phyloP scores from a whole-genome alignment of 129 eudicot species.

The Flaveria trinervia region DNA sequence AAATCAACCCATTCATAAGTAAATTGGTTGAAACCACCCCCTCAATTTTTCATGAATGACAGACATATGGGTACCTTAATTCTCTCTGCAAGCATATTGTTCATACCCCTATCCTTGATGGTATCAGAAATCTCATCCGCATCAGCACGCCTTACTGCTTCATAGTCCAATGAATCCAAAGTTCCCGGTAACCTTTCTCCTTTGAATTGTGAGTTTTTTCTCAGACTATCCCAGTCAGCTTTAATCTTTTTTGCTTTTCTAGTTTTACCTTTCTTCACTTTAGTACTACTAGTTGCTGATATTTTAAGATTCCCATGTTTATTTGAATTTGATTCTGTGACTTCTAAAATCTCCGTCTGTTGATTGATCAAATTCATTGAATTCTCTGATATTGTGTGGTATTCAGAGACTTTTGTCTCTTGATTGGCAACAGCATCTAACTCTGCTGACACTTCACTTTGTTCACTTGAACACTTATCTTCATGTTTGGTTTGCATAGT shows the following conservation, averaged over 20 bases:
- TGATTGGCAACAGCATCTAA: conserved; percentile 33
- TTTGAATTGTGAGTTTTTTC: conserved; percentile 46
- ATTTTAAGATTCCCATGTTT: conserved; percentile 24
- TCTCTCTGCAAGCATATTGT: conserved; percentile 93
- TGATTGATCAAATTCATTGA: conserved; percentile 17
- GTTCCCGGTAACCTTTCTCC: conserved; percentile 55
- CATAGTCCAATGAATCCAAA: conserved; percentile 94
- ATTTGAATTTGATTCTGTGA: conserved; percentile 33
- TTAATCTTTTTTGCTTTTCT: conserved; percentile 45
- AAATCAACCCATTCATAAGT: neutral
- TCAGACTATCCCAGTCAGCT: conserved; percentile 73
- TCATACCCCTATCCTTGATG: conserved; percentile 95
- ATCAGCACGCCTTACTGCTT: conserved; percentile 75
- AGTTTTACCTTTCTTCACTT: conserved; percentile 43
- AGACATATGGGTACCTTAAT: conserved; percentile 55
- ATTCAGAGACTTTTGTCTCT: conserved; percentile 10
- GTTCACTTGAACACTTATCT: conserved; percentile 48
- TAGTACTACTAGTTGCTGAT: conserved; percentile 16
- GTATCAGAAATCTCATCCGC: conserved; percentile 72
- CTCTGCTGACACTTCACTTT: conserved; percentile 56
- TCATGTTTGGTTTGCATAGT: conserved; percentile 38
- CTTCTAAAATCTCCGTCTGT: conserved; percentile 43
- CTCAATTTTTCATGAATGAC: conserved; percentile 9
- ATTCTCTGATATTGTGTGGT: conserved; percentile 20
- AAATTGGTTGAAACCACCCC: neutral